Base-by-base conservation (phyloP, 2,329 filamentous ascomycete species). In the Xylariaceae sp. region DNA sequence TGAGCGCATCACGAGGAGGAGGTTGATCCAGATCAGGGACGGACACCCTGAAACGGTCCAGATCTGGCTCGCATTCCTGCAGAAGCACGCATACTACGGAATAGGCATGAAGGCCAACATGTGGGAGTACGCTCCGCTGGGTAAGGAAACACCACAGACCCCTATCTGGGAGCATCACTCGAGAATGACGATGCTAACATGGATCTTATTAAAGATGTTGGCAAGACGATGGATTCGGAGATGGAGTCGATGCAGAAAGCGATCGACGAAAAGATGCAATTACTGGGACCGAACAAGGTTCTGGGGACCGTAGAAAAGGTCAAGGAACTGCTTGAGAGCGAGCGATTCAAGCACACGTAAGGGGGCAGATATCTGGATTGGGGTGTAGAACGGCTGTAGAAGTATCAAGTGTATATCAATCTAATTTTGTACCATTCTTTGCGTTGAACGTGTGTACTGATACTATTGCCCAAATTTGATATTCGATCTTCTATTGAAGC, bases 31-130 rank as follows among this genome's bases (percentile, higher is more conserved):
- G 65, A 92, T 98, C 57, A 83, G 87, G 50, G 92, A 97, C 57
- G 92, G 88, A 0, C 75, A 96, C 56, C 81, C 88, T 1, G 87
- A 96, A 60, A 83, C 81, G 1, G 88, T 98, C 24, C 84, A 94
- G 63, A 64, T 89, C 18, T 98, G 92, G 92, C 69, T 98, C 42
- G 88, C 88, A 0, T 97, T 94, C 59, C 63, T 98, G 58, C 78
- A 85, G 57, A 94, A 94, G 66, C 84, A 96, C 59, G 86, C 88
- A 29, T 94, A 92, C 61, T 86, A 94, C 52, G 92, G 92, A n/a
- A 83, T 97, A 28, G 92, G 92, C 55, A 94, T 98, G 88, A 98
- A 98, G 74, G 92, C 92, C 37, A 96, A 98, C 61, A 76, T 97
- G 34, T 98, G 85, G 81, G 87, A 95, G 59, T 89, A 87, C 63